These are phyloP conservation scores for Plasmodium cynomolgi DNA, from an alignment of 169 alveolate genomes.

Conservation along the genomic window DNA sequence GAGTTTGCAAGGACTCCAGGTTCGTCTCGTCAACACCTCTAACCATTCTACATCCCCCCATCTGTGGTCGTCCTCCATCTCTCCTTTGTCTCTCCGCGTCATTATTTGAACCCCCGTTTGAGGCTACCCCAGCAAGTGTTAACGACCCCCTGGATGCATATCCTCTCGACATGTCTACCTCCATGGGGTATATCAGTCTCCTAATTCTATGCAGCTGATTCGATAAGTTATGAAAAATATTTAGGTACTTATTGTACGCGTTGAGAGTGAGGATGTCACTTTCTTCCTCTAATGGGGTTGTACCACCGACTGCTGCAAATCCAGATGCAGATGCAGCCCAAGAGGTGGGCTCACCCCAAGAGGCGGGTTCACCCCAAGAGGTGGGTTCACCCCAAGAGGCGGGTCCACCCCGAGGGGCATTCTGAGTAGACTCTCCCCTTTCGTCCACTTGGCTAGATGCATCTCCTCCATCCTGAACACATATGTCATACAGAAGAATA, in stretches of 20 bases:
- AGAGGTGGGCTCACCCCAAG: too few relatives aligned
- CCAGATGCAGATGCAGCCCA: too few relatives aligned
- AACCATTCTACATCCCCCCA: neutral
- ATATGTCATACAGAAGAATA: constrained; percentile 43
- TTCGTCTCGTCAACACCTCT: neutral
- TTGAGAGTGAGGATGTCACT: neutral
- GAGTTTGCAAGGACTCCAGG: neutral
- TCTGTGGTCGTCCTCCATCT: neutral
- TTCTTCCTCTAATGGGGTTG: neutral
- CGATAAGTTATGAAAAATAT: constrained; percentile 23
- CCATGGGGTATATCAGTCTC: neutral
- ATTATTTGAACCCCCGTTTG: neutral
- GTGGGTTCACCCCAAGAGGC: too few relatives aligned
- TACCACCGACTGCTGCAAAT: too few relatives aligned
- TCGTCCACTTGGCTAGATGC: neutral
- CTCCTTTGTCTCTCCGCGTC: neutral
- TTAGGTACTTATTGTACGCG: neutral
- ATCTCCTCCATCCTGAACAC: neutral
- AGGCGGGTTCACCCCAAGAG: too few relatives aligned
- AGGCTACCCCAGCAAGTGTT: neutral
- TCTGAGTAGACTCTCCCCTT: neutral
- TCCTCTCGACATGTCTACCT: neutral
- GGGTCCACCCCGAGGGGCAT: neutral
- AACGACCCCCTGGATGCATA: neutral
- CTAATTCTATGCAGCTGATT: constrained; percentile 1